Conservation (phyloP, 257 asterid genomes). For the Forsythia viridissima region DNA sequence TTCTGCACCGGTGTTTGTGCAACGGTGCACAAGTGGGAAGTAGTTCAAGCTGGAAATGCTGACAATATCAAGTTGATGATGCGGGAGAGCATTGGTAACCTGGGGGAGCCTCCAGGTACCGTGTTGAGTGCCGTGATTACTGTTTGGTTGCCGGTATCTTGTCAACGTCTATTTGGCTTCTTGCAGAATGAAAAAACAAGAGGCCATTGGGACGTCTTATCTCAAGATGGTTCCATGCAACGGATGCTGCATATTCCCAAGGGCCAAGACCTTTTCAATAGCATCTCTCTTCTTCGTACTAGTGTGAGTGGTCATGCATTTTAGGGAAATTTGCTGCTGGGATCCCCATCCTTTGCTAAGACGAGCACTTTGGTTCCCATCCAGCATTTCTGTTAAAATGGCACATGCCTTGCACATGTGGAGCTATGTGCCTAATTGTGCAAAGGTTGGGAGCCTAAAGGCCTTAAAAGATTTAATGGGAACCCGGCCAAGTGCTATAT, state of each 20-base stretch:
- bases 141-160: conserved; percentile 69
- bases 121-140: conserved; percentile 76
- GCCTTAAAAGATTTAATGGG: neutral
- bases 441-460: too few relatives aligned
- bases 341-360: neutral
- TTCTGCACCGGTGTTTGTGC: conserved; percentile 71
- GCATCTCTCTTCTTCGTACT: conserved; percentile 53
- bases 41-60: conserved; percentile 44
- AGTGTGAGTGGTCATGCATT: conserved; percentile 51
- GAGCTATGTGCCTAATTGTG: too few relatives aligned
- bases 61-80: conserved; percentile 61
- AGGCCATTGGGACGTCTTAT: conserved; percentile 74
- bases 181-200: conserved; percentile 60
- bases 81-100: conserved; percentile 57
- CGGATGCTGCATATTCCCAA: conserved; percentile 59
- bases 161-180: conserved; percentile 53
- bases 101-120: conserved; percentile 76
- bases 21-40: conserved; percentile 70
- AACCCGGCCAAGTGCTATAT: neutral
- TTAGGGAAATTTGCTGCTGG: neutral
- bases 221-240: conserved; percentile 65
- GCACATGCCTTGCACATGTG: neutral
- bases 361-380: neutral
- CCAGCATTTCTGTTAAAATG: neutral
- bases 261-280: conserved; percentile 65